Percentiles rank a stretch among this genome's conserved stretches.
Evolutionary conservation across 257 asterid genomes (phyloP).

Genomic region (Avicennia marina): DNA sequence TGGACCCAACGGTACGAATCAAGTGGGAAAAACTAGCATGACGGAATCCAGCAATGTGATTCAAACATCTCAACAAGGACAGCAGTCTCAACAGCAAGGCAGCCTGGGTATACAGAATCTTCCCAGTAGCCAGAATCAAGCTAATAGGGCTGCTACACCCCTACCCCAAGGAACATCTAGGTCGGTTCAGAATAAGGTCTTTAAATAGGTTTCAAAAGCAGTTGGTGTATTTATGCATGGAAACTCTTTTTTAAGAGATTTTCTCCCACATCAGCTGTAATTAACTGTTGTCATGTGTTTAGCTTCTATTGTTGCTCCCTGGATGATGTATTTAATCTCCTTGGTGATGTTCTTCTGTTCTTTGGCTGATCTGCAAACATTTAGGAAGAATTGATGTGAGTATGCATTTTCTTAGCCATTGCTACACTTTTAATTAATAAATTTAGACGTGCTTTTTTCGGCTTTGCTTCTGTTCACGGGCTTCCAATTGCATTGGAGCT

Average conservation of each 20-base stretch:
- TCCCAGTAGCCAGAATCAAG: slow-evolving; percentile 57
- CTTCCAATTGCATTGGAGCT: too few relatives aligned
- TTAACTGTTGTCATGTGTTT: slow-evolving; percentile 42
- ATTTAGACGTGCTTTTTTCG: too few relatives aligned
- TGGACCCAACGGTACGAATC: slow-evolving; percentile 46
- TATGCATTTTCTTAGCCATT: too few relatives aligned
- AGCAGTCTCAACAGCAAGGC: slow-evolving; percentile 54
- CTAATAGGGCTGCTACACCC: slow-evolving; percentile 58
- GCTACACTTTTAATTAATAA: too few relatives aligned
- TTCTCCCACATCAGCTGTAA: slow-evolving; percentile 48
- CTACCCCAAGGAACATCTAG: slow-evolving; percentile 99
- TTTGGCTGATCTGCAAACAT: slow-evolving; percentile 20
- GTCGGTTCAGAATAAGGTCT: slow-evolving; percentile 92
- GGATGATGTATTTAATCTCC: slow-evolving; percentile 35
- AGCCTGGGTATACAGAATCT: slow-evolving; percentile 48
- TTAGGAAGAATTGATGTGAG: too few relatives aligned
- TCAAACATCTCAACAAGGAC: slow-evolving; percentile 47
- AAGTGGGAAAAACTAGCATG: slow-evolving; percentile 32
- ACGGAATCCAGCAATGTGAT: slow-evolving; percentile 44
- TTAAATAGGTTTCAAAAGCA: slow-evolving; percentile 56
- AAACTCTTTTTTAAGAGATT: slow-evolving; percentile 31
- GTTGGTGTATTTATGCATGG: slow-evolving; percentile 53
- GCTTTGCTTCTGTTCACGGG: too few relatives aligned
- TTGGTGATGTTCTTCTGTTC: slow-evolving; percentile 18
- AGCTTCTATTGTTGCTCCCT: slow-evolving; percentile 24